These are phyloP conservation scores for Melaleuca alternifolia DNA, from an alignment of 345 rosid genomes.

Conservation along the genomic window DNA sequence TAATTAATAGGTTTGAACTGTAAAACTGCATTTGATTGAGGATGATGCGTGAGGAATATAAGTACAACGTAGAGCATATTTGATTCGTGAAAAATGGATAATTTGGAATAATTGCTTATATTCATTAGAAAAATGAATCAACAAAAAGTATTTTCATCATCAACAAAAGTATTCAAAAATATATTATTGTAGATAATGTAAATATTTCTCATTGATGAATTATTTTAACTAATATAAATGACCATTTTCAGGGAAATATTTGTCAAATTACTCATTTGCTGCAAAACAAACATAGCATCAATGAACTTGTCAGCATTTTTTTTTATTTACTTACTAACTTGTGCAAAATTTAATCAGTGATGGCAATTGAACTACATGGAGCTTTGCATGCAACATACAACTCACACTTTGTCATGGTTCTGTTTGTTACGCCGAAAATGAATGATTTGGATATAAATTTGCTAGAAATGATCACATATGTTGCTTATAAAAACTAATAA, in stretches of 20 bases:
- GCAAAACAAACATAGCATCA: neutral
- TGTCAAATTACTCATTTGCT: neutral
- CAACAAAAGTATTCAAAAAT: neutral
- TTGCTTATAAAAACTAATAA: no score
- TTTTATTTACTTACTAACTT: neutral
- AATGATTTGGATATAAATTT: no score
- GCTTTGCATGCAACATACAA: neutral
- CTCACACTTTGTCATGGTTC: neutral
- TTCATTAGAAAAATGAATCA: neutral
- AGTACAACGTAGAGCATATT: fast-evolving
- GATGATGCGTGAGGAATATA: neutral
- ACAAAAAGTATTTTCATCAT: neutral
- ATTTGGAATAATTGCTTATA: fast-evolving
- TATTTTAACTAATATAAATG: fast-evolving
- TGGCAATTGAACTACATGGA: neutral
- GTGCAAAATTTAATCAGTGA: neutral
- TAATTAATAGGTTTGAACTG: neutral
- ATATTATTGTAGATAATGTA: fast-evolving
- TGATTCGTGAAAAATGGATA: neutral
- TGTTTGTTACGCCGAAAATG: no score
- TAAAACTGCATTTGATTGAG: neutral
- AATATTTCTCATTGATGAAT: neutral
- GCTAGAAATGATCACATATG: no score
- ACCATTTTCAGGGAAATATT: neutral
- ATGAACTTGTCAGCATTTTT: neutral